Base-by-base conservation (phyloP, 768 basidiomycete genomes). In the Mycena crocata region DNA sequence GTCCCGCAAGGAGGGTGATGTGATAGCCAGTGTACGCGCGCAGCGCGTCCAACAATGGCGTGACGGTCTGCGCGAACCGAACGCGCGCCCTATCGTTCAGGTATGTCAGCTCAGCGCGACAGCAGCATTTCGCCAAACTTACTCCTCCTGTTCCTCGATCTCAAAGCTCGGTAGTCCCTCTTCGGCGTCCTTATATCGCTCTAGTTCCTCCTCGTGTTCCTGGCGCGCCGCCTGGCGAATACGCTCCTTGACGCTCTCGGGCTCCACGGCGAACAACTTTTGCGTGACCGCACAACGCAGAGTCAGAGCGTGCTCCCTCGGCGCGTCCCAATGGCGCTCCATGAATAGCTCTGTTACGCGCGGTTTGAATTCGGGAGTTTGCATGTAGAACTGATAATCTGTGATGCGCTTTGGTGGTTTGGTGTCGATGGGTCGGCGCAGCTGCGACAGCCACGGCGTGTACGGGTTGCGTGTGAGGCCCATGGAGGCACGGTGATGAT, bases 21-120 rank as follows among this genome's bases (percentile, higher is more conserved):
- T 58, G 34, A 17, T 45, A 58, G 2, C 57, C 44, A 10, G 57
- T 58, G 31, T 58, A 58, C n/a, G 57, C 57, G 4, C 32, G 42
- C 32, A 58, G 32, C 5, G n/a, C 57, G 5, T 58, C 14, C 30
- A 58, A 44, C 13, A 46, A 35, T 31, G 44, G 57, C 12, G 42
- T 1, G 10, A 58, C 45, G 13, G 35, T 34, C 7, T 13, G 17
- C 4, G 42, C 13, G 23, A 58, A 58, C 6, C 45, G 31, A 21
- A 17, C 4, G 7, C 57, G 32, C 4, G 32, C 44, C 15, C 57
- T 58, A 24, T 3, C 32, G 2, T 24, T 28, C 14, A 21, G 39
- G 40, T 26, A 30, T 13, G 10, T 54, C 21, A 3, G 12, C 54
- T 21, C 2, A 10, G 19, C 10, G 17, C 34, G 32, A 23, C 52